phyloP scores from a whole-genome alignment of 345 rosid species.

The Ceriops zippeliana region DNA sequence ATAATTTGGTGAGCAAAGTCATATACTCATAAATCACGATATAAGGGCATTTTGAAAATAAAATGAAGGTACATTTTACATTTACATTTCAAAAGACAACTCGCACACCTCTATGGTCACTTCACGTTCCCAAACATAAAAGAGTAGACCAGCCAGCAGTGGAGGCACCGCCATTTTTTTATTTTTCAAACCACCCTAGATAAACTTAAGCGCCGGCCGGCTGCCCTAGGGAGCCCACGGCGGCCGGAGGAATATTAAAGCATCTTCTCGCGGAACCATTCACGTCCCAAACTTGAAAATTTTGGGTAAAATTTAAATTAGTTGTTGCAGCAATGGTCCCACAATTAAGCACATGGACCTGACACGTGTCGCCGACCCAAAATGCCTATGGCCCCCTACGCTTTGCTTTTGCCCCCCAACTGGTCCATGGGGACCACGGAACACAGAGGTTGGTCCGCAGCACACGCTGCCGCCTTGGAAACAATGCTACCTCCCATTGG shows the following conservation, averaged over 20 bases:
- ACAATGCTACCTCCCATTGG: conserved; percentile 32
- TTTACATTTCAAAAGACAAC: too few species aligned
- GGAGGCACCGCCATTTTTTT: too few species aligned
- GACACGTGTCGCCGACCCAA: conserved; percentile 29
- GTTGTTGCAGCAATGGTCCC: not conserved
- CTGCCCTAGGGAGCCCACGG: not conserved
- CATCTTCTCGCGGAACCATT: not conserved
- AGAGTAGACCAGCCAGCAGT: too few species aligned
- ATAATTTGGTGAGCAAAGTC: too few species aligned
- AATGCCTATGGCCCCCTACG: not conserved
- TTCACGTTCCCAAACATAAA: too few species aligned
- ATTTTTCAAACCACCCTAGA: too few species aligned
- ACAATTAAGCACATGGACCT: not conserved
- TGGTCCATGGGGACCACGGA: conserved; percentile 39
- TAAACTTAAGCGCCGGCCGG: too few species aligned
- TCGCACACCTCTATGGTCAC: too few species aligned
- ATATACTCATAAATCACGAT: too few species aligned
- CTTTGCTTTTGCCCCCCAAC: conserved; percentile 18
- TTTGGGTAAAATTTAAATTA: not conserved
- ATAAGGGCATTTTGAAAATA: too few species aligned
- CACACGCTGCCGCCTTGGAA: conserved; percentile 50
- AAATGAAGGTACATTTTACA: too few species aligned
- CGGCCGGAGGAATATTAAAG: not conserved
- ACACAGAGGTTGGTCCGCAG: conserved; percentile 27
- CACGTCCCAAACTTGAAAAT: not conserved